These are phyloP conservation scores for Monosporozyma aerobia DNA, from an alignment of 805 yeast species.

Conservation along the genomic window DNA sequence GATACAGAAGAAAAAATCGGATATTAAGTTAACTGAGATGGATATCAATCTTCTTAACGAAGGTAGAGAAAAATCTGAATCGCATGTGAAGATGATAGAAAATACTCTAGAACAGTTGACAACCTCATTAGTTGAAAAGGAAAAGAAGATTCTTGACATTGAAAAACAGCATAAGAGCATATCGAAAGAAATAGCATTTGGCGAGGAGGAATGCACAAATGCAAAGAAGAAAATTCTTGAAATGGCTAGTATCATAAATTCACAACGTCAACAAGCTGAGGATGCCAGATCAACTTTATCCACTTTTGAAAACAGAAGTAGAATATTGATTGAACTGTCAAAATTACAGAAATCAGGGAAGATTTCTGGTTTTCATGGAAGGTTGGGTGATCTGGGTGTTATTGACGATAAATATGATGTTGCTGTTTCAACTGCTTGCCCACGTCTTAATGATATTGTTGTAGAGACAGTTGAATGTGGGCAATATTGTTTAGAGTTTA, in stretches of 20 bases:
- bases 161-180: slow-evolving; percentile 42
- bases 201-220: slow-evolving; percentile 44
- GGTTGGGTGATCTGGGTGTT: slow-evolving; percentile 86
- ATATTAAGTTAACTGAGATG: slow-evolving; percentile 54
- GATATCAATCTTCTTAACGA: slow-evolving; percentile 51
- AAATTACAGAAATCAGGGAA: slow-evolving; percentile 73
- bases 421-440: slow-evolving; percentile 92
- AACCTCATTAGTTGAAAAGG: slow-evolving; percentile 41
- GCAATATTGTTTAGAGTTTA: slow-evolving; percentile 68
- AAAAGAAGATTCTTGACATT: slow-evolving; percentile 37
- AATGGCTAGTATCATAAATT: slow-evolving; percentile 44
- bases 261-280: slow-evolving; percentile 50
- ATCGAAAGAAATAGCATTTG: slow-evolving; percentile 45
- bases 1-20: slow-evolving; percentile 52
- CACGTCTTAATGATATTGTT: slow-evolving; percentile 84
- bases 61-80: slow-evolving; percentile 35
- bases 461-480: slow-evolving; percentile 73
- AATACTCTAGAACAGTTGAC: slow-evolving; percentile 37
- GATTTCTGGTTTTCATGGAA: slow-evolving; percentile 76
- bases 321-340: slow-evolving; percentile 59
- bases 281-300: slow-evolving; percentile 58
- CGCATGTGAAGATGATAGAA: slow-evolving; percentile 39
- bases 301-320: slow-evolving; percentile 55
- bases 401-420: slow-evolving; percentile 85
- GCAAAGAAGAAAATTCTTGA: slow-evolving; percentile 43